Percentiles rank a stretch among this genome's conserved stretches.
phyloP scores from a whole-genome alignment of 805 yeast genomes.

The Wilhelminamyces savonicus region DNA sequence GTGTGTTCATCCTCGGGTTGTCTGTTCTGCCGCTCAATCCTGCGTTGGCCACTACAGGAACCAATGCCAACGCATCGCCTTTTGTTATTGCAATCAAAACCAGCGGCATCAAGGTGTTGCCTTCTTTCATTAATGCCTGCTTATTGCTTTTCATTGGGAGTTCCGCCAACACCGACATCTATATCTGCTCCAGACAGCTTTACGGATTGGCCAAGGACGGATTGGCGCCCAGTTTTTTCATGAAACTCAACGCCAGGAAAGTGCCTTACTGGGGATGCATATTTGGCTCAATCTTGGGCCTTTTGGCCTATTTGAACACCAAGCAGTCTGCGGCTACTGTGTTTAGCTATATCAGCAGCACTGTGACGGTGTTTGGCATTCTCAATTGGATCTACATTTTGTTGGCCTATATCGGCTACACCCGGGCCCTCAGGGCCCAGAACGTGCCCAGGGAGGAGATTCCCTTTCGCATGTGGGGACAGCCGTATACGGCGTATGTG shows the following conservation, averaged over 20 bases:
- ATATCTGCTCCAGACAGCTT: slow-evolving; percentile 13
- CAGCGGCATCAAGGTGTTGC: slow-evolving; percentile 20
- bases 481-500: slow-evolving; percentile 9
- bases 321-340: slow-evolving; percentile 4
- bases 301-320: slow-evolving; percentile 7
- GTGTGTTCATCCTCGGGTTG: slow-evolving; percentile 12
- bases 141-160: slow-evolving; percentile 4
- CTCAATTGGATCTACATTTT: slow-evolving; percentile 11
- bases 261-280: slow-evolving; percentile 9
- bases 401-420: slow-evolving; percentile 7
- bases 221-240: slow-evolving; percentile 11
- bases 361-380: slow-evolving; percentile 13
- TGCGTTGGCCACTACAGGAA: slow-evolving; percentile 3
- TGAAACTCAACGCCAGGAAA: slow-evolving; percentile 9
- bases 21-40: slow-evolving; percentile 12
- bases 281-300: slow-evolving; percentile 7
- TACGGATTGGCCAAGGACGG: slow-evolving; percentile 15
- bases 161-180: slow-evolving; percentile 15
- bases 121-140: slow-evolving; percentile 12
- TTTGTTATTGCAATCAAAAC: slow-evolving; percentile 23
- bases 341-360: slow-evolving; percentile 9
- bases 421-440: slow-evolving; percentile 7
- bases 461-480: slow-evolving; percentile 10
- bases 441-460: slow-evolving; percentile 8
- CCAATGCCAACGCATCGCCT: slow-evolving; percentile 15